Evolutionary conservation across 129 eudicot genomes (phyloP), one percentile per base, ranked within the genome.

Genomic region (Flaveria robusta): DNA sequence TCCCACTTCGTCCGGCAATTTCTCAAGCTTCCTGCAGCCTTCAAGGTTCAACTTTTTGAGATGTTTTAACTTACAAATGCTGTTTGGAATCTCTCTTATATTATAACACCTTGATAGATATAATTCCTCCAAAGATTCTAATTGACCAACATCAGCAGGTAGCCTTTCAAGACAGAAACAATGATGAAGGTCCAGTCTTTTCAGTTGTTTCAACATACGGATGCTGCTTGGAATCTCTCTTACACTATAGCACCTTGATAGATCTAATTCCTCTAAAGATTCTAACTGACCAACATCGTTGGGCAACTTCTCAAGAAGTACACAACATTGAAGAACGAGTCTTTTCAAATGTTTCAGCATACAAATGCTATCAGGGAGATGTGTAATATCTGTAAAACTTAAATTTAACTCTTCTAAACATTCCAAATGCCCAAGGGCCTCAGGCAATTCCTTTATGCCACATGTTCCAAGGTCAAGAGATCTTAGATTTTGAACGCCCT

Each of bases 341-440:
- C 19, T 18, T 19, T 55, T 55, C 27, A 55, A 55, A 55, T 2
- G 27, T 55, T 50, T 46, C 16, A 46, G 2, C 45, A 13, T 29
- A 29, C 43, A 29, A 34, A 65, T 34, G 70, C 47, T 65, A 34
- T 65, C 24, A 5, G 70, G 70, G 1, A 65, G 70, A 8, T 65
- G 47, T 34, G 34, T 65, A 29, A 65, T 13, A 16, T 16, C 1
- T 34, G 26, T 31, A 16, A 0, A 8, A 2, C 23, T 16, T 16
- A 65, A 29, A 7, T 65, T 0, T 16, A 65, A 14, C 70, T 65
- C 70, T 31, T 65, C 47, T 65, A 65, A 65, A n/a, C 46, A 34
- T 65, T 65, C 26, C 41, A 65, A 34, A 4, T 31, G 46, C 70
- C 70, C 70, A 65, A 65, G 22, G 7, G 41, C 49, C 24, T 31